Base-by-base conservation (phyloP, 495 filamentous ascomycete species). In the Cairneyella variabilis region DNA sequence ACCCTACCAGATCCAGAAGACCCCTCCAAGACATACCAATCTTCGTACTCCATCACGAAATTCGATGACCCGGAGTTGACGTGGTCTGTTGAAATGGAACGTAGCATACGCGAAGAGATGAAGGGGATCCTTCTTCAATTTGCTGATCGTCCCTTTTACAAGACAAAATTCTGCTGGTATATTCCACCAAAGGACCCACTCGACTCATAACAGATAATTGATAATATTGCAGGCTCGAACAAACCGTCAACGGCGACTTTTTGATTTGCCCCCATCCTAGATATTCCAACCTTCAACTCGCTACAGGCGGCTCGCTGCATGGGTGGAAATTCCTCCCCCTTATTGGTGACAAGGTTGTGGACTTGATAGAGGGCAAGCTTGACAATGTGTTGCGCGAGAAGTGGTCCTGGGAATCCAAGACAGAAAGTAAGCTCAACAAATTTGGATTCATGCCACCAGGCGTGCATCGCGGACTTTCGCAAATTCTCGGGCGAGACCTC, bases 251-350 rank as follows among this genome's bases (percentile, higher is more conserved):
- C 48, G 70, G 77, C 9, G 76, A 79, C 54, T 79, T 79, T 55
- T 73, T 79, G 23, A 80, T 83, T 44, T 70, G 68, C 21, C 66
- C 73, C 16, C 78, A 82, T 57, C 70, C 79, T 0, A 68, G 69
- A 37, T 72, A 66, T 28, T 60, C 66, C 36, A 71, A 72, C 20
- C 56, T 76, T 0, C 68, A 64, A 40, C 32, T 76, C 32, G 73
- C 73, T 14, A 69, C 64, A 3, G 69, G 62, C 14, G 73, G 73
- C 10, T 71, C 70, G 14, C 73, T 73, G 48, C 73, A 76, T 44
- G 65, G 66, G 12, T 83, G 69, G 67, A 83, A 83, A 61, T 83
- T 83, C 66, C 69, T 82, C 52, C 79, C 80, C 0, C 74, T 76
- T 5, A 68, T 83, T 37, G 80, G 80, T 16, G 69, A 75, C 20